phyloP scores from a whole-genome alignment of 2,329 filamentous ascomycete genomes.

The Alternaria infectoria region DNA sequence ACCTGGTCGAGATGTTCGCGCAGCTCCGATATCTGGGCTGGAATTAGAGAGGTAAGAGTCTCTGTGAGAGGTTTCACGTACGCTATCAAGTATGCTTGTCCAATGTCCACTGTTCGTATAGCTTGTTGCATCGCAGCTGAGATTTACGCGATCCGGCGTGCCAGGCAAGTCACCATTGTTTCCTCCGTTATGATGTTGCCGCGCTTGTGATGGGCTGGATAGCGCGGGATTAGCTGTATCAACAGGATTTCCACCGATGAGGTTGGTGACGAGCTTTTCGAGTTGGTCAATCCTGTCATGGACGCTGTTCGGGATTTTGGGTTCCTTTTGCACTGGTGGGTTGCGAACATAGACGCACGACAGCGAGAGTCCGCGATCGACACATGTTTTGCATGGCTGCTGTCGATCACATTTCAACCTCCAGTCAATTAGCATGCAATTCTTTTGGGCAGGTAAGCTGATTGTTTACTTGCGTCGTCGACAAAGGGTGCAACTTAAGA shows the following conservation, averaged over 20 bases:
- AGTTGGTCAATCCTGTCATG: slow-evolving; percentile 47
- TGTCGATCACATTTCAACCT: slow-evolving; percentile 46
- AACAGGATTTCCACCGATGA: slow-evolving; percentile 38
- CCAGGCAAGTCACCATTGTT: slow-evolving; percentile 23
- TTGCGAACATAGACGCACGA: slow-evolving; percentile 42
- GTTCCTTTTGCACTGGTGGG: slow-evolving; percentile 23
- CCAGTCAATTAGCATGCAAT: slow-evolving; percentile 9
- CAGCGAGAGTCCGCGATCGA: slow-evolving; percentile 44
- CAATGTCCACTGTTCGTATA: slow-evolving; percentile 45
- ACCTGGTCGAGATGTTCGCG: slow-evolving; percentile 41
- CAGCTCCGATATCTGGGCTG: slow-evolving; percentile 38
- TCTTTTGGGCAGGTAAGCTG: neutral
- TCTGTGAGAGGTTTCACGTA: slow-evolving; percentile 16
- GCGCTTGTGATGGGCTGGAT: slow-evolving; percentile 2
- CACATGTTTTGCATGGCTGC: slow-evolving; percentile 45
- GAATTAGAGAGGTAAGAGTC: neutral
- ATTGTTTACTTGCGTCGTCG: slow-evolving; percentile 32
- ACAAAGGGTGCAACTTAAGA: slow-evolving; percentile 38
- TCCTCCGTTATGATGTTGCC: slow-evolving; percentile 1
- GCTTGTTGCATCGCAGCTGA: slow-evolving; percentile 35
- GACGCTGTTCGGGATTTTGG: slow-evolving; percentile 37
- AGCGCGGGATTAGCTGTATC: slow-evolving; percentile 3
- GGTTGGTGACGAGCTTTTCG: slow-evolving; percentile 43
- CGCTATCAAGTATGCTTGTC: slow-evolving; percentile 47
- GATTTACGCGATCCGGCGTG: slow-evolving; percentile 40